Base-by-base conservation (phyloP, 495 filamentous ascomycete genomes). In the Podospora didyma region DNA sequence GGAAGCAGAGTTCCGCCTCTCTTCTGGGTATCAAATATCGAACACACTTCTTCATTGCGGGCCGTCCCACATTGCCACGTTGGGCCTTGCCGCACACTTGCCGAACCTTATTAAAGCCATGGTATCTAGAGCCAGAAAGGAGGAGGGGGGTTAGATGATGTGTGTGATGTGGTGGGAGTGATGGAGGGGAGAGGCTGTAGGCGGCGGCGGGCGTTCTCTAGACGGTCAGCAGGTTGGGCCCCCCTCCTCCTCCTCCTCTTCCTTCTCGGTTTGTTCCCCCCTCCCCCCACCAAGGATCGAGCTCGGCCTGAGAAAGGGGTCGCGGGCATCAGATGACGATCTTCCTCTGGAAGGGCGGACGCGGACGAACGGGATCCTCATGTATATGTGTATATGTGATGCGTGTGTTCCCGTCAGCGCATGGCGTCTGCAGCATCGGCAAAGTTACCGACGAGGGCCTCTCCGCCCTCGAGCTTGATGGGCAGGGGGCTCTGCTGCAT, bases 381-480 rank as follows among this genome's bases (percentile, higher is more conserved):
- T 55, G 54, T 16, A 16, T 51, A 20, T n/a, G n/a, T n/a, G n/a
- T n/a, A n/a, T n/a, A n/a, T n/a, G n/a, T n/a, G n/a, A n/a, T n/a
- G n/a, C n/a, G n/a, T n/a, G 37, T 42, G 39, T 24, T 46, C 39
- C 35, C 44, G 52, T 74, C 64, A 77, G 57, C 65, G 63, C 62
- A 74, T 71, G 42, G 69, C 72, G 14, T 70, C 69, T 20, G 71
- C 75, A 37, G 75, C 76, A 60, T 79, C 77, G 59, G 76, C 72
- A 65, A 80, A 80, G 54, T 77, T 78, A 26, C 77, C 77, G 44
- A 80, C 73, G 12, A 80, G 69, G 21, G 67, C 64, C 21, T 72
- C 75, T 46, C 70, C 69, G 47, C 73, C 72, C 35, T 75, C 73
- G 19, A 70, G 61, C 66, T 78, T 77, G 60, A 78, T 69, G 54